A percentile compares a stretch with the other conserved stretches of the same genome.
These are phyloP conservation scores for Verticillium zaregamsianum DNA, from an alignment of 2,329 filamentous ascomycete species.

Conservation along the genomic window DNA sequence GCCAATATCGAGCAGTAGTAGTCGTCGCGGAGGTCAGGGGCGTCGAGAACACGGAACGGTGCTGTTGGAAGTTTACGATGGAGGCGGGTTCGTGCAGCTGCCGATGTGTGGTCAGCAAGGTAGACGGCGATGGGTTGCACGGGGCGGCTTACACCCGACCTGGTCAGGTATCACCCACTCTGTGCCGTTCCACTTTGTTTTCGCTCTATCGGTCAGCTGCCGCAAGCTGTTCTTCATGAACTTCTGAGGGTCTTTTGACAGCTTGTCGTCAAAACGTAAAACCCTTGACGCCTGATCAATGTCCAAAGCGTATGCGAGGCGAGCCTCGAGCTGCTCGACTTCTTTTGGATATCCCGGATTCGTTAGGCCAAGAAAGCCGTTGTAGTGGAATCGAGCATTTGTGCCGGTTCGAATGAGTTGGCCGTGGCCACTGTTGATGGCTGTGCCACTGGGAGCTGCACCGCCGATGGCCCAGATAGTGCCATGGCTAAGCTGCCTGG, in stretches of 20 bases:
- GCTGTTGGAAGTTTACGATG: slow-evolving; percentile 52
- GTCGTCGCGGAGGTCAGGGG: slow-evolving; percentile 84
- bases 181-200: slow-evolving; percentile 37
- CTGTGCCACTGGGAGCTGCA: slow-evolving; percentile 50
- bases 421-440: slow-evolving; percentile 59
- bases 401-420: slow-evolving; percentile 65
- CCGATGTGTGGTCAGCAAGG: not conserved
- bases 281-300: slow-evolving; percentile 67
- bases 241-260: slow-evolving; percentile 12
- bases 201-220: slow-evolving; percentile 10
- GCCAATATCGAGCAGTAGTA: slow-evolving; percentile 92
- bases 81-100: not conserved
- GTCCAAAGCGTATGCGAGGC: slow-evolving; percentile 76
- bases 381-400: slow-evolving; percentile 62
- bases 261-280: slow-evolving; percentile 47
- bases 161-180: slow-evolving; percentile 27
- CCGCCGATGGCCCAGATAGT: slow-evolving; percentile 76
- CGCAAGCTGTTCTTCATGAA: slow-evolving; percentile 1
- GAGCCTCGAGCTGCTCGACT: slow-evolving; percentile 63
- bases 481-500: slow-evolving; percentile 58
- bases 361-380: slow-evolving; percentile 37
- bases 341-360: slow-evolving; percentile 35
- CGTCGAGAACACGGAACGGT: slow-evolving; percentile 84
- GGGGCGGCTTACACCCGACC: not conserved
- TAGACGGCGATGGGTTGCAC: not conserved